These are phyloP conservation scores for Phytophthora idaei DNA, from an alignment of 352 stramenopile species.

Conservation along the genomic window DNA sequence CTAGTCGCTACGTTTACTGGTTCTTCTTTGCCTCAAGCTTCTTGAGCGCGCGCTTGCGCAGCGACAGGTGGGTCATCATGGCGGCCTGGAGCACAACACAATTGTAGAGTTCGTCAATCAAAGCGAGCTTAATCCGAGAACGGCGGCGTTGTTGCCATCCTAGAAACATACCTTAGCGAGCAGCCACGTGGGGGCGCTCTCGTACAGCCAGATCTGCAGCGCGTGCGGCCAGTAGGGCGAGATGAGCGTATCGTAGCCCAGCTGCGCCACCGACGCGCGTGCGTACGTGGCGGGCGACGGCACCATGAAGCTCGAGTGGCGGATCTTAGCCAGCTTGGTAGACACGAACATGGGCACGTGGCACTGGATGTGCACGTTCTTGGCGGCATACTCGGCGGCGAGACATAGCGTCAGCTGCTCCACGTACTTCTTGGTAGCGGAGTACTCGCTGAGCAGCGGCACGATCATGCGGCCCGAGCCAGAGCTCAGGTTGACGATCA, in stretches of 20 bases:
- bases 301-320: conserved; percentile 93
- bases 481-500: conserved; percentile 98
- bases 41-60: conserved; percentile 88
- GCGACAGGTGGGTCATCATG: conserved; percentile 78
- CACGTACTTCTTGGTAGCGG: conserved; percentile 97
- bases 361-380: conserved; percentile 96
- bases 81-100: conserved; percentile 41
- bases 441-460: conserved; percentile 97
- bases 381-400: conserved; percentile 94
- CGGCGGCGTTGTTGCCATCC: background rate
- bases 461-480: conserved; percentile 95
- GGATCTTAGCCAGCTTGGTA: conserved; percentile 99
- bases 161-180: conserved; percentile 73
- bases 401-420: conserved; percentile 97
- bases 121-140: background rate
- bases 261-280: conserved; percentile 89
- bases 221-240: conserved; percentile 97
- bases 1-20: conserved; percentile 41
- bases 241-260: conserved; percentile 93
- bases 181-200: conserved; percentile 86
- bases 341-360: conserved; percentile 99
- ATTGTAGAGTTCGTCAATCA: conserved; percentile 19
- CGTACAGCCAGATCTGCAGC: conserved; percentile 95
- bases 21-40: conserved; percentile 89
- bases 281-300: conserved; percentile 93